Conservation (phyloP, 306 rosid species). For the Casuarina glauca region DNA sequence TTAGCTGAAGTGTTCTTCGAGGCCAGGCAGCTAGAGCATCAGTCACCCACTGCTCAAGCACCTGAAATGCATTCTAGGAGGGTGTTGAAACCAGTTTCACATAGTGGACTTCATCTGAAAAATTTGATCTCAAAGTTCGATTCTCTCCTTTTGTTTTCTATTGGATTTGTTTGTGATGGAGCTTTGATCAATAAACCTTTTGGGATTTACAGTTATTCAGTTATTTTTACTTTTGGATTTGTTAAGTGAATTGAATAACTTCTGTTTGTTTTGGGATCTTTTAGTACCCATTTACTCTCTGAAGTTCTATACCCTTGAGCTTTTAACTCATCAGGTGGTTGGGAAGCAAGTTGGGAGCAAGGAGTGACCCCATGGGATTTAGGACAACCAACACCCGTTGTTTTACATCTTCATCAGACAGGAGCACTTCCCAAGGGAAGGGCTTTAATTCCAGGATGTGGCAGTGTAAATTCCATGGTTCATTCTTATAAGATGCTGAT, state of each 20-base stretch:
- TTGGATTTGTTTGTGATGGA: not conserved
- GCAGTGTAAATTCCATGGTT: slow-evolving; percentile 28
- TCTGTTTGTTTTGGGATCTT: not conserved
- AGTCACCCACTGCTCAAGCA: not conserved
- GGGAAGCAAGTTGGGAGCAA: slow-evolving; percentile 46
- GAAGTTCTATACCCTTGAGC: not conserved
- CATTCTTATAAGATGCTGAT: not conserved
- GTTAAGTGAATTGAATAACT: not conserved
- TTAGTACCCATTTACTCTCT: not conserved
- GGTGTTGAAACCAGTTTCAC: not conserved
- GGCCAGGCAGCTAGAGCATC: not conserved
- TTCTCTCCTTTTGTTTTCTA: not conserved
- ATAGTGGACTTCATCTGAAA: not conserved
- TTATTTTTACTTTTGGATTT: not conserved
- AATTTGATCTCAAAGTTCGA: not conserved
- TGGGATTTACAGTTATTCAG: not conserved
- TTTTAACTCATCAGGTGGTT: slow-evolving; percentile 21
- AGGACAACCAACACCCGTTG: slow-evolving; percentile 35
- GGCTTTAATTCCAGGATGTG: slow-evolving; percentile 46
- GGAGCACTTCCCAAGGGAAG: slow-evolving; percentile 42
- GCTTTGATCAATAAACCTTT: not conserved
- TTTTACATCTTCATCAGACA: slow-evolving; percentile 33
- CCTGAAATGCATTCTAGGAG: not conserved
- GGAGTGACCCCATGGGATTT: slow-evolving; percentile 47
- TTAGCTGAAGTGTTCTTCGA: not conserved